Evolutionary conservation across 306 rosid genomes (phyloP).

Genomic region (Comarum palustre): DNA sequence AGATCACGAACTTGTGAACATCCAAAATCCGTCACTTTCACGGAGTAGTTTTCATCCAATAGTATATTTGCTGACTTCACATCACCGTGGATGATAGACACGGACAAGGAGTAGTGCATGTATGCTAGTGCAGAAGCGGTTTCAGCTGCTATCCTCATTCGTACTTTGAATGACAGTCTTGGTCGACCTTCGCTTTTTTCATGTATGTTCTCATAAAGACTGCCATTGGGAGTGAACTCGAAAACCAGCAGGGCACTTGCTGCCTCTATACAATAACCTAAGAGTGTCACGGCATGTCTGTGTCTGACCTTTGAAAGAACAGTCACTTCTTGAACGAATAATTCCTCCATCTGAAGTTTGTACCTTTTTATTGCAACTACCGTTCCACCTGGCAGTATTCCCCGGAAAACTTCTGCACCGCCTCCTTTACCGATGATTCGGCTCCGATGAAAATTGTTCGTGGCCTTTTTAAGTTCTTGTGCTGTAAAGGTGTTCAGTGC

Average conservation of each 20-base stretch:
- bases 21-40: not conserved
- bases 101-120: not conserved
- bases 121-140: not conserved
- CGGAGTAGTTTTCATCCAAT: not conserved
- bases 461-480: not conserved
- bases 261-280: not conserved
- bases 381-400: not conserved
- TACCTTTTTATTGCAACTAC: not conserved
- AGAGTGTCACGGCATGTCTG: not conserved
- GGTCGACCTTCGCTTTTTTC: not conserved
- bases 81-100: not conserved
- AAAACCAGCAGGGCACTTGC: not conserved
- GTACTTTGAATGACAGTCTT: not conserved
- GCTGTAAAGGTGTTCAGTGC: not conserved
- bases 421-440: not conserved
- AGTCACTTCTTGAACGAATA: not conserved
- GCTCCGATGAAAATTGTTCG: not conserved
- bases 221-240: not conserved
- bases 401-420: not conserved
- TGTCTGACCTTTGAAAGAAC: not conserved
- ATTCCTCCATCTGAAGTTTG: too few relatives aligned
- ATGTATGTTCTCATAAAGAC: not conserved
- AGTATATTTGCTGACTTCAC: not conserved
- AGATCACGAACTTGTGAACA: not conserved
- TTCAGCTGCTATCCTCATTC: not conserved